Evolutionary conservation across 2,329 filamentous ascomycete species (phyloP).

Genomic region (Sclerotinia nivalis): DNA sequence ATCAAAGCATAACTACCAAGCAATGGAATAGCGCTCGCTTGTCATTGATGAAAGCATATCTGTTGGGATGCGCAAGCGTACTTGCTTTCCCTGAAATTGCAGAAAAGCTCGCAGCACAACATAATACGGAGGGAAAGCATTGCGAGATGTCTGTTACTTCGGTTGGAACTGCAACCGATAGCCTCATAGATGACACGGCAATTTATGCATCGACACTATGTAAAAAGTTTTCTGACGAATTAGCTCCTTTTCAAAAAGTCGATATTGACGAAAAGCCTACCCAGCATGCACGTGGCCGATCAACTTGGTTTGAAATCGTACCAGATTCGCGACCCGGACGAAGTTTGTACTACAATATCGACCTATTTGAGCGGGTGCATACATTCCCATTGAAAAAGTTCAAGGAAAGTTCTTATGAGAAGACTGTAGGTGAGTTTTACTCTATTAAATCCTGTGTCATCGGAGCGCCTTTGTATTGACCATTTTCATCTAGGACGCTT

Average conservation of each 20-base stretch:
- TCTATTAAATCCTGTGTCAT: background rate
- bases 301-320: background rate
- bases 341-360: background rate
- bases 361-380: background rate
- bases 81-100: background rate
- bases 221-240: background rate
- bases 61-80: background rate
- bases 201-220: background rate
- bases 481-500: background rate
- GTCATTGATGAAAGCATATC: background rate
- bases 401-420: background rate
- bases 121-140: background rate
- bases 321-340: background rate
- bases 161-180: background rate
- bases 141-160: rapidly evolving
- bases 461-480: background rate
- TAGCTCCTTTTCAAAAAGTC: background rate
- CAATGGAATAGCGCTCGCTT: background rate
- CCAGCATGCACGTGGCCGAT: background rate
- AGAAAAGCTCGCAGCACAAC: background rate
- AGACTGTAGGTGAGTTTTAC: background rate
- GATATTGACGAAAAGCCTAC: background rate
- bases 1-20: background rate
- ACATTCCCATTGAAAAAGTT: background rate
- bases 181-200: background rate